A percentile compares a stretch with the other conserved stretches of the same genome.
Evolutionary conservation across 2,329 filamentous ascomycete species (phyloP).

Genomic region (Calonectria fujianensis): DNA sequence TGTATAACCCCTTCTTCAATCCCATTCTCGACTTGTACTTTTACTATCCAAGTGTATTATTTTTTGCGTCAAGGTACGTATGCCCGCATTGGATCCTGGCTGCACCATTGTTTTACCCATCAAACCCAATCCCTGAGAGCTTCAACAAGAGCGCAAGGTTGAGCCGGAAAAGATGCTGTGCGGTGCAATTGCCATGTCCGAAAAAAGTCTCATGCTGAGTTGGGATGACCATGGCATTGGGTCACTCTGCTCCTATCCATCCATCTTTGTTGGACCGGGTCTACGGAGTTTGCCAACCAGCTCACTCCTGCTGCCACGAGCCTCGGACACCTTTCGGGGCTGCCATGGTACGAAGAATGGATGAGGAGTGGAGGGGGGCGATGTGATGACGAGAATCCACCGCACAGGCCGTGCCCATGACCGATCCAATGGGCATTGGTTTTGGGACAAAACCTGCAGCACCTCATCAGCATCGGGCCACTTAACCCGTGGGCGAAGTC

Average conservation of each 20-base stretch:
- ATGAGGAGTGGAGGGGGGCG: slow-evolving; percentile 53
- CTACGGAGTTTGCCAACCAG: slow-evolving; percentile 45
- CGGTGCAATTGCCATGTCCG: slow-evolving; percentile 45
- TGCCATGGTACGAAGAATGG: slow-evolving; percentile 46
- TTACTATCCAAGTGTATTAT: slow-evolving; percentile 48
- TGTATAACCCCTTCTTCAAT: slow-evolving; percentile 48
- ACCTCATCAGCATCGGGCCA: slow-evolving; percentile 53
- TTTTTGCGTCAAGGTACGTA: slow-evolving; percentile 51
- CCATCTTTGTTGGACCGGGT: slow-evolving; percentile 41
- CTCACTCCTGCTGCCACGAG: slow-evolving; percentile 43
- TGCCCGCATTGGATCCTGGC: slow-evolving; percentile 42
- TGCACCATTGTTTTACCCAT: slow-evolving; percentile 41
- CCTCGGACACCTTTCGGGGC: slow-evolving; percentile 43
- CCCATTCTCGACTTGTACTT: slow-evolving; percentile 43
- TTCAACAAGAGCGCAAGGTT: slow-evolving; percentile 34
- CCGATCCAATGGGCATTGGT: slow-evolving; percentile 54
- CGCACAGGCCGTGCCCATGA: slow-evolving; percentile 48
- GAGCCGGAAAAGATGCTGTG: slow-evolving; percentile 22
- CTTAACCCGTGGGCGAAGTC: slow-evolving; percentile 44
- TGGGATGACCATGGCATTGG: slow-evolving; percentile 44
- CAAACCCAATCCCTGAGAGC: slow-evolving; percentile 42
- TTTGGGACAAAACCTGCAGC: slow-evolving; percentile 53
- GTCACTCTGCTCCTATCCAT: slow-evolving; percentile 37
- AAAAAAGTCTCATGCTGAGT: slow-evolving; percentile 43
- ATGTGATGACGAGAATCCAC: slow-evolving; percentile 53